Base-by-base conservation (phyloP, 1,284 basidiomycete species). In the Pyrrhoderma noxium region DNA sequence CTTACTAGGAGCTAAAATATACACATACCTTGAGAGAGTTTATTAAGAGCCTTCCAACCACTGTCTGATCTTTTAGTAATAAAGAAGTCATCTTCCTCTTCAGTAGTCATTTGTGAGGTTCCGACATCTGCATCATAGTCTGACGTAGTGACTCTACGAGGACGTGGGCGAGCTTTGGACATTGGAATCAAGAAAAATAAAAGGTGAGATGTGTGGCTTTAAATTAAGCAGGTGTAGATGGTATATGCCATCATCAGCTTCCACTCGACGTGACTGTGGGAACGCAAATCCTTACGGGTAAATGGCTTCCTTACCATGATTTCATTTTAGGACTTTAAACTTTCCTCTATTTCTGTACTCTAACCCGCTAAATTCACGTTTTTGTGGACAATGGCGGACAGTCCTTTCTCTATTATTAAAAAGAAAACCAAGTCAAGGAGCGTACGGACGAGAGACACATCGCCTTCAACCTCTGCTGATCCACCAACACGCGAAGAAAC, bases 11-110 rank as follows among this genome's bases (percentile, higher is more conserved):
- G n/a, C n/a, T n/a, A n/a, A n/a, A 11, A 11, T 31, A 11, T 5
- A 5, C 27, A 31, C 5, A 5, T 31, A 31, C 27, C 27, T 31
- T 31, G 27, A 5, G 5, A 5, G 11, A 11, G 7, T 11, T 31
- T 31, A 5, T 31, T 31, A 31, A 31, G 27, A 5, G 27, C 27
- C 27, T 31, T 31, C 27, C 27, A 31, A 31, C 7, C 75, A 48
- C 79, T 70, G 53, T 73, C 72, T 36, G 27, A 31, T 31, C 66
- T 68, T 59, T 85, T 86, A 45, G 75, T 73, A 57, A 85, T 73
- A 59, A 88, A 88, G 61, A 77, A 76, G 62, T 88, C 83, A 51
- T 77, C 76, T 49, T 84, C 78, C 14, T 73, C 63, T 25, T 69
- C 61, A 37, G 41, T 31, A n/a, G 54, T 48, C 31, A 65, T 59